Base-by-base conservation (phyloP, 805 yeast species). In the Saccharomycopsis babjevae region DNA sequence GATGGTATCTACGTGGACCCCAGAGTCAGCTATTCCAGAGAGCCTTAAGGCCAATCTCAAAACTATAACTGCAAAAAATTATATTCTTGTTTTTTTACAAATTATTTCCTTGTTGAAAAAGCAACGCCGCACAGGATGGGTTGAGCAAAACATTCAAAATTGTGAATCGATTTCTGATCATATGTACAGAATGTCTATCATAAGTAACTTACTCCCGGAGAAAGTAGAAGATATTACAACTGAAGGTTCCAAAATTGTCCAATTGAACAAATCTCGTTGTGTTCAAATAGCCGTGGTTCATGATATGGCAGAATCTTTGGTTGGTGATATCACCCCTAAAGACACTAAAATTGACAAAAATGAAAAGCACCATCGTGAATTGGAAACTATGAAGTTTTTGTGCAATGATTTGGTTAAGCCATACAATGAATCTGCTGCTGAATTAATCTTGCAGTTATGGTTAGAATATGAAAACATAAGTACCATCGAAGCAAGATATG, bases 91-190 rank as follows among this genome's bases (percentile, higher is more conserved):
- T 16, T 82, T 83, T 64, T 72, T 83, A 58, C 89, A 89, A 69
- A 81, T 90, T 38, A 81, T 89, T 0, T 79, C 86, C 58, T 77
- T 84, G 39, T 77, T 93, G 67, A 93, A 93, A 72, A 76, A 83
- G 4, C 93, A 89, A 69, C 84, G 80, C 66, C 80, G 99, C 70
- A 93, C 99, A 0, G 99, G 99, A 1, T 93, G 98, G 98, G 73
- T 93, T 22, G 93, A 90, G 69, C 83, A 82, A 68, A 73, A 71
- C 13, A 70, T 77, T 28, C 55, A 61, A 1, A 68, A 71, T 1
- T 75, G 79, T 66, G 80, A 90, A 72, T 82, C 88, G 58, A 90
- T 91, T 58, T 81, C 89, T n/a, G 97, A 92, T 73, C 97, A 93
- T 72, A 92, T 92, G 97, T 92, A 93, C 71, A 79, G 99, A 61